A percentile compares a stretch with the other conserved stretches of the same genome.
Conservation (phyloP, 352 stramenopile species). For the Pythium biforme region DNA sequence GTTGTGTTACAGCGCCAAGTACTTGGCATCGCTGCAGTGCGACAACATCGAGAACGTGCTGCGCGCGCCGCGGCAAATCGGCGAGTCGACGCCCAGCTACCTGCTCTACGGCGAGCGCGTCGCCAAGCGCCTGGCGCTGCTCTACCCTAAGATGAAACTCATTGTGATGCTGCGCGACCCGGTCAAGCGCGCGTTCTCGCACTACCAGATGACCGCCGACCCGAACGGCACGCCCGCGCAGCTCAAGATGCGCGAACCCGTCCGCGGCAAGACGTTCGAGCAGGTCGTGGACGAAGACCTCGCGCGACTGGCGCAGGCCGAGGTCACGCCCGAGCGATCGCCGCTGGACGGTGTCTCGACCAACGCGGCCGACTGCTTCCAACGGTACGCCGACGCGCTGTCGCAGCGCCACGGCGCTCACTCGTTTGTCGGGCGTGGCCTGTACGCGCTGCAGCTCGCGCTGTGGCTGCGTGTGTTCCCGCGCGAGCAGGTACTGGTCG, state of each 20-base stretch:
- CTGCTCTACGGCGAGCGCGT: slow-evolving; percentile 60
- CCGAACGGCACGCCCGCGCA: slow-evolving; percentile 72
- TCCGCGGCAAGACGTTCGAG: slow-evolving; percentile 82
- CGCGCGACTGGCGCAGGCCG: slow-evolving; percentile 47
- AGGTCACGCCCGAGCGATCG: slow-evolving; percentile 10
- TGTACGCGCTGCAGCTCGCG: slow-evolving; percentile 92
- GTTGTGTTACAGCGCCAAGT: slow-evolving; percentile 40
- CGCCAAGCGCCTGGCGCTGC: slow-evolving; percentile 38
- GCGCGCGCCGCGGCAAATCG: slow-evolving; percentile 78
- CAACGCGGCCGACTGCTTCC: slow-evolving; percentile 33
- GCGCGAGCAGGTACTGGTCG: slow-evolving; percentile 78
- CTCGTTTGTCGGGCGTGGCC: slow-evolving; percentile 82
- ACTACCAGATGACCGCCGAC: slow-evolving; percentile 94
- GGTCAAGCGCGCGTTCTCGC: slow-evolving; percentile 88
- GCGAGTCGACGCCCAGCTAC: slow-evolving; percentile 85
- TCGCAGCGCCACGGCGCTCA: slow-evolving; percentile 63
- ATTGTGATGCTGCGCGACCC: slow-evolving; percentile 94
- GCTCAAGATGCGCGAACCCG: slow-evolving; percentile 68
- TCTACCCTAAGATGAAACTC: slow-evolving; percentile 64
- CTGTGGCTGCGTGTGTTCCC: slow-evolving; percentile 90
- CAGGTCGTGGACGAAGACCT: slow-evolving; percentile 88
- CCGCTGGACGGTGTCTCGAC: slow-evolving; percentile 26
- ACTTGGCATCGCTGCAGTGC: slow-evolving; percentile 49
- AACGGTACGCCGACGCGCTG: slow-evolving; percentile 42
- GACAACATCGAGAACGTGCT: slow-evolving; percentile 26